Percentiles rank a stretch among this genome's conserved stretches.
phyloP scores from a whole-genome alignment of 2,329 filamentous ascomycete species.

The Fonsecaea pugnacius region DNA sequence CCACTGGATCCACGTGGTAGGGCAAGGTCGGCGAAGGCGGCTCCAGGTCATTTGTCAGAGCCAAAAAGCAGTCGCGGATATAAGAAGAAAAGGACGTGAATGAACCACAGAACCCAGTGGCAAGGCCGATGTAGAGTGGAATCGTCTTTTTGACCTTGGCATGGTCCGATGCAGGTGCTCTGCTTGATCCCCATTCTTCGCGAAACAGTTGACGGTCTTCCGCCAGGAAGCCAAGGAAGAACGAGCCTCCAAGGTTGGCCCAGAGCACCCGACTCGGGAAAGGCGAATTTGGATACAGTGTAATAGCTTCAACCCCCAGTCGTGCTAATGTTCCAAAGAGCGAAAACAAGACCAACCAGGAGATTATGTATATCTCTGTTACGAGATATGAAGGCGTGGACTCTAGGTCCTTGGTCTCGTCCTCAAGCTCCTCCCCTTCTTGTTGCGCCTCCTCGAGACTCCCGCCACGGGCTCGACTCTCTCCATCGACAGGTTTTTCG shows the following conservation, averaged over 20 bases:
- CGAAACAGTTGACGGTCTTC: constrained; percentile 76
- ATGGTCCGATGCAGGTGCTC: constrained; percentile 20
- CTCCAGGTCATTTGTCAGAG: constrained; percentile 70
- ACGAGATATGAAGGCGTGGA: constrained; percentile 11
- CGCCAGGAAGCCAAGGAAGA: constrained; percentile 78
- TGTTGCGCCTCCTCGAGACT: constrained; percentile 26
- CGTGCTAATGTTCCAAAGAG: constrained; percentile 79
- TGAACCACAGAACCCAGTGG: constrained; percentile 84
- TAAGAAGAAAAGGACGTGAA: constrained; percentile 87
- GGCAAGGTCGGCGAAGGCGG: constrained; percentile 50
- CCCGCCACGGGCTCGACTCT: constrained; percentile 9
- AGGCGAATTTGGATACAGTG: constrained; percentile 75
- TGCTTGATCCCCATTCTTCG: constrained; percentile 41
- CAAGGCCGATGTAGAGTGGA: constrained; percentile 79
- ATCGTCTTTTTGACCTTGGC: constrained; percentile 71
- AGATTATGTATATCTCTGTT: constrained; percentile 56
- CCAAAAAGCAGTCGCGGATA: constrained; percentile 76
- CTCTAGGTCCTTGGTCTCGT: neutral
- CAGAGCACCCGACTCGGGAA: constrained; percentile 74
- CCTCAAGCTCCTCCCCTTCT: constrained; percentile 17
- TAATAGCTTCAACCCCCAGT: constrained; percentile 74
- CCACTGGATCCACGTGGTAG: constrained; percentile 45
- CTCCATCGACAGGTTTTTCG: constrained; percentile 22
- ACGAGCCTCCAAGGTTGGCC: constrained; percentile 79
- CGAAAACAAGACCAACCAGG: constrained; percentile 79